These are phyloP conservation scores for Myxozyma neglecta DNA, from an alignment of 805 yeast species.

Conservation along the genomic window DNA sequence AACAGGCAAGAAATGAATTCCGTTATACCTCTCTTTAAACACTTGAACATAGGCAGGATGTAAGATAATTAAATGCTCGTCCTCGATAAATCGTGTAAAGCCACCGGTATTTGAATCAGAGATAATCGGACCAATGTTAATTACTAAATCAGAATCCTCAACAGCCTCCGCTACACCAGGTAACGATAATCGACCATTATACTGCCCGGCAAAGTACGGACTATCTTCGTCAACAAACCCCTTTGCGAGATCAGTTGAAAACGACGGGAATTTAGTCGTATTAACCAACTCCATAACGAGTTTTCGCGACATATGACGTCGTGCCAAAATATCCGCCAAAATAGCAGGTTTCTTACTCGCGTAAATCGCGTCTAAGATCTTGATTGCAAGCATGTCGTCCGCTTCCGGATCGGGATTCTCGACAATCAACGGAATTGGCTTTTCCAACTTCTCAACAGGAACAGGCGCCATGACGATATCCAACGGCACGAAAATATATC, in stretches of 20 bases:
- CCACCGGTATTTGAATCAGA: conserved; percentile 73
- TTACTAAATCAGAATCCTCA: conserved; percentile 61
- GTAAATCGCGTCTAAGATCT: conserved; percentile 54
- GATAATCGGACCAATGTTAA: conserved; percentile 67
- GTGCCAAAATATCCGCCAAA: conserved; percentile 68
- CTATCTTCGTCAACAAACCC: conserved; percentile 70
- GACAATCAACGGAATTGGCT: conserved; percentile 40
- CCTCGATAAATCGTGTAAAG: conserved; percentile 51
- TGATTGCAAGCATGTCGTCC: conserved; percentile 44
- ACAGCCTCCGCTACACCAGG: conserved; percentile 51
- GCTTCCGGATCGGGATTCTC: conserved; percentile 34
- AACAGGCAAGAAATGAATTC: conserved; percentile 53
- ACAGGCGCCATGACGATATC: conserved; percentile 30
- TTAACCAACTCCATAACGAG: conserved; percentile 52
- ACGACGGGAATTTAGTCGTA: conserved; percentile 53
- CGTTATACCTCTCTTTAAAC: conserved; percentile 45
- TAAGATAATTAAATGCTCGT: conserved; percentile 49
- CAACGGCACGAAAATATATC: conserved; percentile 74
- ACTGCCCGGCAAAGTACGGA: conserved; percentile 66
- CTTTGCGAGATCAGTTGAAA: conserved; percentile 67
- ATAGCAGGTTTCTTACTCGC: conserved; percentile 59
- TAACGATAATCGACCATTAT: conserved; percentile 60
- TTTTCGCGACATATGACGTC: conserved; percentile 55
- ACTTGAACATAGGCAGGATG: conserved; percentile 57
- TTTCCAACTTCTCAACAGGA: conserved; percentile 41